phyloP scores from a whole-genome alignment of 2,329 filamentous ascomycete genomes.

The Venturia oleaginea region DNA sequence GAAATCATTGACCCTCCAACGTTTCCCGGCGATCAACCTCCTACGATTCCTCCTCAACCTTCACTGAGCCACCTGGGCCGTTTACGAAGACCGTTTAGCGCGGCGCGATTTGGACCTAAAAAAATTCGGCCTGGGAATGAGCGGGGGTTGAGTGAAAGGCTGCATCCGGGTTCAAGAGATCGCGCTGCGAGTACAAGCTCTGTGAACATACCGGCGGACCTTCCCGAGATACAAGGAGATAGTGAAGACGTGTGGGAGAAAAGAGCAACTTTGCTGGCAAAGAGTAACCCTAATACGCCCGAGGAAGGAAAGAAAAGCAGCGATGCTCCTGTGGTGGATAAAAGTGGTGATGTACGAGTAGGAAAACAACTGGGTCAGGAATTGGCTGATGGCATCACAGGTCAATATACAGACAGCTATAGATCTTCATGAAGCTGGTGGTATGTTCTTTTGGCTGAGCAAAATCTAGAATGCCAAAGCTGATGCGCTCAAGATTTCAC shows the following conservation, averaged over 20 bases:
- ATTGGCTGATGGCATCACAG: background rate
- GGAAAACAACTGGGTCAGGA: background rate
- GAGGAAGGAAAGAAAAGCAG: constrained; percentile 20
- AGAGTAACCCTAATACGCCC: constrained; percentile 38
- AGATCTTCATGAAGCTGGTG: constrained; percentile 74
- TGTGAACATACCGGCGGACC: constrained; percentile 65
- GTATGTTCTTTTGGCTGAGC: constrained; percentile 25
- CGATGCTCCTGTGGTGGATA: constrained; percentile 29
- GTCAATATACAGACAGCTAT: constrained; percentile 87
- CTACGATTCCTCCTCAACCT: background rate
- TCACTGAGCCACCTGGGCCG: background rate
- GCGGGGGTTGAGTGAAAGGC: constrained; percentile 54
- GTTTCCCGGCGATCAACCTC: constrained; percentile 35
- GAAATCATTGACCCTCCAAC: constrained; percentile 67
- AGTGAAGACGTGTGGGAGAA: constrained; percentile 69
- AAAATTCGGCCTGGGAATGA: constrained; percentile 23
- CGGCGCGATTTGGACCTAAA: constrained; percentile 15
- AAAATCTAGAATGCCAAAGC: background rate
- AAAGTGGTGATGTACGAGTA: constrained; percentile 30
- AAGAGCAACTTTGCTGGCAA: constrained; percentile 79
- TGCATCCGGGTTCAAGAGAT: constrained; percentile 51
- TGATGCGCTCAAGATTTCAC: constrained; percentile 47
- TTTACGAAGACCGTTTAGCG: constrained; percentile 17
- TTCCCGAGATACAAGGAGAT: constrained; percentile 60
- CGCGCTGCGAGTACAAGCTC: constrained; percentile 48